Conservation (phyloP, 2,329 filamentous ascomycete genomes). For the Ascosphaera acerosa region DNA sequence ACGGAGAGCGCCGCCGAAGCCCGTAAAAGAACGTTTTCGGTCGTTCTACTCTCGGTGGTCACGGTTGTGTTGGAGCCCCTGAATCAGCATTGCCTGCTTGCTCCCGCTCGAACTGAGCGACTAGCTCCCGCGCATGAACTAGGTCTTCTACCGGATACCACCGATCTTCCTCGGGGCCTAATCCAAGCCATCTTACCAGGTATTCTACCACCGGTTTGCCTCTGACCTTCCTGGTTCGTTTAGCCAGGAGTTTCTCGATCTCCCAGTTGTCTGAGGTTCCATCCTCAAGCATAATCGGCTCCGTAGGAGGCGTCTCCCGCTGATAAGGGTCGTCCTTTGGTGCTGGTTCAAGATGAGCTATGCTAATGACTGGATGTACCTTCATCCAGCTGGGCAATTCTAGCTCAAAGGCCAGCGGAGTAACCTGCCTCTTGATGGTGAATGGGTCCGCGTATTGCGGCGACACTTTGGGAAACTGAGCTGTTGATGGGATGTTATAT, state of each 20-base stretch:
- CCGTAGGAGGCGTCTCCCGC: background rate
- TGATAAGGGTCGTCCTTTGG: background rate
- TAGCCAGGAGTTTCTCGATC: too few species aligned
- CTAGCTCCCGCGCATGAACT: too few species aligned
- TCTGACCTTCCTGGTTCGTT: too few species aligned
- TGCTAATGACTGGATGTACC: conserved; percentile 3
- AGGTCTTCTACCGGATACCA: background rate
- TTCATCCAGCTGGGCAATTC: conserved; percentile 1
- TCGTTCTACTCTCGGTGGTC: too few species aligned
- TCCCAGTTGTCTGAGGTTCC: too few species aligned
- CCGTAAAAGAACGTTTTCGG: too few species aligned
- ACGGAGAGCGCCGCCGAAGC: too few species aligned
- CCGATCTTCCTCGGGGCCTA: background rate
- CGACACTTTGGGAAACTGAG: background rate
- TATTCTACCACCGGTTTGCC: too few species aligned
- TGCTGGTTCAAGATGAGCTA: conserved; percentile 2
- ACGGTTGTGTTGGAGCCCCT: too few species aligned
- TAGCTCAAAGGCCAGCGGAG: conserved; percentile 2
- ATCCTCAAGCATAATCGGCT: background rate
- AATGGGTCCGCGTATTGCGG: conserved; percentile 2
- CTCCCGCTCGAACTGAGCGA: too few species aligned
- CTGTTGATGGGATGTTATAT: background rate
- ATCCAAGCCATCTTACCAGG: background rate
- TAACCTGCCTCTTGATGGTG: conserved; percentile 1
- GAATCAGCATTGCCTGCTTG: too few species aligned